Evolutionary conservation across 768 basidiomycete species (phyloP).

Genomic region (Collybia nuda): DNA sequence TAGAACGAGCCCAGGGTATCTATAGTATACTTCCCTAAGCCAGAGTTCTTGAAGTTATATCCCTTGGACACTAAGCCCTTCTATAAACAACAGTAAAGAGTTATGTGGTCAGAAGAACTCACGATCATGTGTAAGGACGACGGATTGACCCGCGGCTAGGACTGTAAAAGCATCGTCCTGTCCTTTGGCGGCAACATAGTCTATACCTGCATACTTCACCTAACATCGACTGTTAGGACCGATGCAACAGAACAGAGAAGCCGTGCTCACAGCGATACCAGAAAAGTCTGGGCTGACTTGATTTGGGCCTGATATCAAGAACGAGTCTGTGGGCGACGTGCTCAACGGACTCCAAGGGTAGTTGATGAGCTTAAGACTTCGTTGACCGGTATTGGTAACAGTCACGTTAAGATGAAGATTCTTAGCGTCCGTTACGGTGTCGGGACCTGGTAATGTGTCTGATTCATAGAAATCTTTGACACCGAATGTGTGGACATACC

Average conservation of each 20-base stretch:
- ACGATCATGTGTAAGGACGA: slow-evolving; percentile 19
- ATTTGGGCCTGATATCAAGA: slow-evolving; percentile 17
- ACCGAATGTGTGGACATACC: too few species aligned
- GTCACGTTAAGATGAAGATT: slow-evolving; percentile 24
- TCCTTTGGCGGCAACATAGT: slow-evolving; percentile 8
- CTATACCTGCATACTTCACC: neutral
- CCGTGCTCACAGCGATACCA: slow-evolving; percentile 21
- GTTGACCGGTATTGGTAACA: slow-evolving; percentile 30
- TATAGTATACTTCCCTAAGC: slow-evolving; percentile 7
- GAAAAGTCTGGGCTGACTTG: slow-evolving; percentile 22
- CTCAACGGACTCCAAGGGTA: slow-evolving; percentile 24
- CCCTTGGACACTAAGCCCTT: slow-evolving; percentile 16
- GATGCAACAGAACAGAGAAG: slow-evolving; percentile 1
- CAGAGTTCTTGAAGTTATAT: slow-evolving; percentile 27
- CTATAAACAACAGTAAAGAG: neutral
- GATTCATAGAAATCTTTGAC: neutral
- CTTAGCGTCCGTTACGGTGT: slow-evolving; percentile 21
- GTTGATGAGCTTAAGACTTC: slow-evolving; percentile 28
- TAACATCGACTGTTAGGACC: neutral
- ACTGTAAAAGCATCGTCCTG: slow-evolving; percentile 17
- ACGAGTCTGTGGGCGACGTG: slow-evolving; percentile 22
- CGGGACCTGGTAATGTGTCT: neutral
- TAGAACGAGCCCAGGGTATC: too few species aligned
- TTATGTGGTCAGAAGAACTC: neutral
- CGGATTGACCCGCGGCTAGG: slow-evolving; percentile 13